Evolutionary conservation across 1,139 yeast species (phyloP), one percentile per base, ranked within the genome.

Genomic region (Magnusiomyces starmeri): DNA sequence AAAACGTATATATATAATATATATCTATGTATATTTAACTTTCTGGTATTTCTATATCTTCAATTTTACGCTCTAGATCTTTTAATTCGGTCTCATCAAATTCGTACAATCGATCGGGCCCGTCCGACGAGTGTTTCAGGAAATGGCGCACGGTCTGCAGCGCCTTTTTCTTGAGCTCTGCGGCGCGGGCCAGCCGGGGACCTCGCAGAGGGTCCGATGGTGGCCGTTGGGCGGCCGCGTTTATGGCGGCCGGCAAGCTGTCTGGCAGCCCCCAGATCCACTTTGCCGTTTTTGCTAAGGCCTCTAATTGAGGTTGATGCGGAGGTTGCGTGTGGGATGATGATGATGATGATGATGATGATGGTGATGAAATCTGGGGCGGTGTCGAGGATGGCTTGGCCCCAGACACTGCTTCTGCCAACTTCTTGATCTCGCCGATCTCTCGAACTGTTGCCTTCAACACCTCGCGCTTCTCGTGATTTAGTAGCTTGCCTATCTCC

Each of bases 21-120:
- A 24, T 41, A 22, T 29, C 14, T 14, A 29, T 22, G 25, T 9
- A 4, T 40, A 10, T 37, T 24, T 47, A 25, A 7, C 18, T 22
- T 21, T 29, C 34, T 29, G 14, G 9, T 10, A 29, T 14, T 29
- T 29, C 12, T 29, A 39, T 39, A 39, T 18, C 14, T n/a, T 20
- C 22, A 39, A 39, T 39, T 14, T 18, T 39, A 14, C 20, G 8
- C 12, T 18, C 21, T 26, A 45, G 25, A 12, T 20, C 48, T 32
- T 32, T 8, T 29, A 45, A 22, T 14, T 32, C 41, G 26, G 8
- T 25, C 48, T 21, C 25, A 29, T 45, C 48, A 35, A 35, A 45
- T 43, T 14, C 8, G 20, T 6, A 43, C 34, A 22, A 14, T 27
- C 14, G 35, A 10, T 9, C 37, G 21, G 20, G 35, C 29, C 24